Evolutionary conservation across 306 rosid species (phyloP).

Genomic region (Senna tora): DNA sequence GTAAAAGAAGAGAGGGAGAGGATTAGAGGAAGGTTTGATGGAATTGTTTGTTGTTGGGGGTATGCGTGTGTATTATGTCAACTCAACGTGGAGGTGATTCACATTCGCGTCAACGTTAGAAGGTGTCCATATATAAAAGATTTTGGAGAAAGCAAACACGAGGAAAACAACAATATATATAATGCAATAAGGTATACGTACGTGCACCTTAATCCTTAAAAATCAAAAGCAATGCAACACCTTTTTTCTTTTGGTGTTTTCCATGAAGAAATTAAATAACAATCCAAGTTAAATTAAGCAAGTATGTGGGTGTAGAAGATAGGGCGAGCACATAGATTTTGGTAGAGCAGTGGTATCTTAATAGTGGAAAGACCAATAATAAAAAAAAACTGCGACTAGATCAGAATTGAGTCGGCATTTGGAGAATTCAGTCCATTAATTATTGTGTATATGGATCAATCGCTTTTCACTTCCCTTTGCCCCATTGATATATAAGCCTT

Average conservation of each 20-base stretch:
- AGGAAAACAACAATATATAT: background rate
- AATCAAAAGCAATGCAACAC: background rate
- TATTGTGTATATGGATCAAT: no score
- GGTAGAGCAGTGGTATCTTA: no score
- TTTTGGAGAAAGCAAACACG: background rate
- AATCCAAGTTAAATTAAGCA: background rate
- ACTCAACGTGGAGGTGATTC: background rate
- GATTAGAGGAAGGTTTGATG: background rate
- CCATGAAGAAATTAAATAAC: background rate
- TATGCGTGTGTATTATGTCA: background rate
- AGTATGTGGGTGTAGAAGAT: background rate
- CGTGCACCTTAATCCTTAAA: no score
- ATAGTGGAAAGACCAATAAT: no score
- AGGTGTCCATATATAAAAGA: background rate
- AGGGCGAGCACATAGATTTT: background rate
- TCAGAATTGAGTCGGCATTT: background rate
- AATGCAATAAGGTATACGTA: background rate
- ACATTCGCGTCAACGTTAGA: conserved; percentile 10
- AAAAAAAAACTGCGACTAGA: background rate
- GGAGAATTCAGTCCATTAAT: background rate
- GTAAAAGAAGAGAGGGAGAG: background rate
- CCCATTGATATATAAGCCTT: background rate
- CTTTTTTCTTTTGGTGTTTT: no score
- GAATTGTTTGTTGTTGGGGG: background rate
- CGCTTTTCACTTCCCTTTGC: no score